Evolutionary conservation across 2,329 filamentous ascomycete genomes (phyloP).

Genomic region (Hymenoscyphus occultus): DNA sequence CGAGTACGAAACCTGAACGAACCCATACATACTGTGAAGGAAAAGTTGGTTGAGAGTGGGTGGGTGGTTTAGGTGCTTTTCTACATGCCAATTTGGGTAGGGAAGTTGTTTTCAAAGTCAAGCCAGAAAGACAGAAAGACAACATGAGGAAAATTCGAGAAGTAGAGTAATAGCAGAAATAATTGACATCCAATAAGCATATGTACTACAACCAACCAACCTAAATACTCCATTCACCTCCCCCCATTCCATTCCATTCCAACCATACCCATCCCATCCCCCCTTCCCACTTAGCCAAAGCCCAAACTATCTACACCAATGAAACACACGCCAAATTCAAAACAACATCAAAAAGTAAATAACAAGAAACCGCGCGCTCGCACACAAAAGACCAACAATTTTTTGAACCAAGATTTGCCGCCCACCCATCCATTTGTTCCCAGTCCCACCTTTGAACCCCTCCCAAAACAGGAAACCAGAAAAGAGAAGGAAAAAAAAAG

Average conservation of each 20-base stretch:
- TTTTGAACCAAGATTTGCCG: neutral
- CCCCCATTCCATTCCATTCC: neutral
- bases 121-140: neutral
- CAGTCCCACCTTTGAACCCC: neutral
- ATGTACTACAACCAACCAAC: neutral
- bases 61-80: no score
- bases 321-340: neutral
- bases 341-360: neutral
- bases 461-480: no score
- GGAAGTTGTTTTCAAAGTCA: no score
- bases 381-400: neutral
- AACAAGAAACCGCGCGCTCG: neutral
- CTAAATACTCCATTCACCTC: neutral
- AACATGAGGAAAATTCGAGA: neutral
- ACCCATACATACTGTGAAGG: no score
- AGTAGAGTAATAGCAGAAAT: neutral
- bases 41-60: no score
- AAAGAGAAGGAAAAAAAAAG: no score
- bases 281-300: neutral
- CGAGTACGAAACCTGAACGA: no score
- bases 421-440: neutral
- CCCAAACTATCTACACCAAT: slow-evolving; percentile 1
- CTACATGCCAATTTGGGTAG: no score
- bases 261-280: neutral
- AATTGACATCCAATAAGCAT: neutral